phyloP scores from a whole-genome alignment of 495 filamentous ascomycete genomes.

The Aspergillus olivimuriae region DNA sequence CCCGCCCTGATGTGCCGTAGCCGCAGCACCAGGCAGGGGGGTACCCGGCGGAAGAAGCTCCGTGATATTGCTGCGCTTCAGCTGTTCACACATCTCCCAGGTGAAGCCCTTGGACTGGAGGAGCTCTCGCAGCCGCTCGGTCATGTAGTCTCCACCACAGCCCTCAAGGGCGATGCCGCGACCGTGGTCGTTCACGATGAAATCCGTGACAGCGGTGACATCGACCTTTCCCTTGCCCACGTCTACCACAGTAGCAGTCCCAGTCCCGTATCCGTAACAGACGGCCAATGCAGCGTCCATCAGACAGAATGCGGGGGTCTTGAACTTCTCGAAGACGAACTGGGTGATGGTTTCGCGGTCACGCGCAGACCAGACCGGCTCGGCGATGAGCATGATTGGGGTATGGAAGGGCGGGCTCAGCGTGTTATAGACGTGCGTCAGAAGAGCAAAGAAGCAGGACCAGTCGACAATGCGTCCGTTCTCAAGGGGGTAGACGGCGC shows the following conservation, averaged over 20 bases:
- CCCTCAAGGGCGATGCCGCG: slow-evolving; percentile 56
- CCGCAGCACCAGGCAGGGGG: slow-evolving; percentile 48
- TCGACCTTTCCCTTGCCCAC: slow-evolving; percentile 88
- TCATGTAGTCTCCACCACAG: slow-evolving; percentile 87
- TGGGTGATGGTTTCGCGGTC: slow-evolving; percentile 79
- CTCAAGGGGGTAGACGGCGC: slow-evolving; percentile 80
- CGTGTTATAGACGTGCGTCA: slow-evolving; percentile 78
- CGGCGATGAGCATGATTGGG: slow-evolving; percentile 78
- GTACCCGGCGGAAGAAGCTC: slow-evolving; percentile 73
- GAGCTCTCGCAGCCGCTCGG: slow-evolving; percentile 61
- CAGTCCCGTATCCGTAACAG: slow-evolving; percentile 73
- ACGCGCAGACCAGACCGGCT: slow-evolving; percentile 78
- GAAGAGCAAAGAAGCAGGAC: slow-evolving; percentile 84
- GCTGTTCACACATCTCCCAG: slow-evolving; percentile 87
- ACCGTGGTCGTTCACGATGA: slow-evolving; percentile 55
- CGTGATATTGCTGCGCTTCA: slow-evolving; percentile 83
- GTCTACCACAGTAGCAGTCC: slow-evolving; percentile 76
- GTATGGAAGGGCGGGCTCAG: slow-evolving; percentile 90
- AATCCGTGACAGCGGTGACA: slow-evolving; percentile 80
- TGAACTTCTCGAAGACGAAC: slow-evolving; percentile 96
- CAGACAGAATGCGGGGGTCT: slow-evolving; percentile 79
- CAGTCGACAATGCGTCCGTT: slow-evolving; percentile 82
- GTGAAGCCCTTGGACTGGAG: slow-evolving; percentile 66
- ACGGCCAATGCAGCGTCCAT: slow-evolving; percentile 80
- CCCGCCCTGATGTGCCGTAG: slow-evolving; percentile 40